Base-by-base conservation (phyloP, 345 rosid genomes). In the Lumnitzera littorea region DNA sequence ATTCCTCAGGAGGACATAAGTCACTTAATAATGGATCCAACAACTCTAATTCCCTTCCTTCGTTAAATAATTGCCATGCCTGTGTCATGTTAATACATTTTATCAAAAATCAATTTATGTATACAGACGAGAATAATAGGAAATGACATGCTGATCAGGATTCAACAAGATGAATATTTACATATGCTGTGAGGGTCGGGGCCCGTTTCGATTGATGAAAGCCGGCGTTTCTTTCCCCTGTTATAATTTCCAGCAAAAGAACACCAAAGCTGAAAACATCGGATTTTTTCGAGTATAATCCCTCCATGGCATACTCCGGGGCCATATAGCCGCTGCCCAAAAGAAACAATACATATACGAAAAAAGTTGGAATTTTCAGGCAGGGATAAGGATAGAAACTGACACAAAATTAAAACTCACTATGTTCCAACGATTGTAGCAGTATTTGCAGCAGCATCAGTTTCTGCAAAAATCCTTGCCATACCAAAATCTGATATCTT, bases 211-310 rank as follows among this genome's bases (percentile, higher is more conserved):
- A 60, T 14, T 52, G 60, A 11, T 60, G 55, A 50, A 70, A 79
- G 51, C 72, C 64, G 36, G 24, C 63, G 11, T 73, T 77, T 61
- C 53, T 78, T 64, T 27, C 61, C 31, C 89, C 87, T 23, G 80
- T 84, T 12, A 83, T 64, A 36, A 83, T 79, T 67, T 86, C 92
- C 31, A 86, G 67, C 62, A 86, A 50, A 13, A 83, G 56, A 53
- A 83, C 85, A 24, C 87, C 87, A 23, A 83, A 86, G 57, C 89
- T 83, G 51, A 62, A 79, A 48, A 79, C 84, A 31, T 86, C 88
- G 3, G 87, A 78, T 25, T 86, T 84, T 20, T 62, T 67, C 0
- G 87, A 84, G 69, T 76, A 74, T 12, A 73, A 66, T 15, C 87
- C 89, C 2, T 62, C 74, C 68, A 67, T 62, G 11, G 60, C 80